A percentile compares a stretch with the other conserved stretches of the same genome.
Conservation (phyloP, 2,329 filamentous ascomycete species). For the Claviceps capensis region DNA sequence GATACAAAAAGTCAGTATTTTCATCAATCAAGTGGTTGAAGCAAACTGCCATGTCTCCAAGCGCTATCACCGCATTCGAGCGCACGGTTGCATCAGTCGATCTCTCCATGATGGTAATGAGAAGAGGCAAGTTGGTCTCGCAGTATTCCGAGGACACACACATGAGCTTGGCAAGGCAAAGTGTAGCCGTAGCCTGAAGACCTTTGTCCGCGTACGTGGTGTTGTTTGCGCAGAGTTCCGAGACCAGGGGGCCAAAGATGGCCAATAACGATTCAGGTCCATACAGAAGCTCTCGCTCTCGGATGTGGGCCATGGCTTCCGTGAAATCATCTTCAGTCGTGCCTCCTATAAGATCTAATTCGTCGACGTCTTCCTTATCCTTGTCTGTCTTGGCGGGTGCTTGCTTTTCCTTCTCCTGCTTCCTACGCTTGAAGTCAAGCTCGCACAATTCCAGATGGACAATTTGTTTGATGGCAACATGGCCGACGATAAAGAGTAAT, state of each 20-base stretch:
- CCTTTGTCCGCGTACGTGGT: constrained; percentile 81
- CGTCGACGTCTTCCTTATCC: constrained; percentile 55
- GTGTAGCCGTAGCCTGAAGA: constrained; percentile 80
- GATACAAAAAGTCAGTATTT: constrained; percentile 96
- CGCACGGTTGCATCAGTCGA: constrained; percentile 85
- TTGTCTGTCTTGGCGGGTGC: constrained; percentile 33
- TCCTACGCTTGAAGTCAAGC: constrained; percentile 91
- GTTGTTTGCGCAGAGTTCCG: constrained; percentile 90
- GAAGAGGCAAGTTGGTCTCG: constrained; percentile 77
- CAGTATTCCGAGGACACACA: constrained; percentile 96
- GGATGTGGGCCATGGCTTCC: constrained; percentile 71
- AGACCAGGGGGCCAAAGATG: constrained; percentile 80
- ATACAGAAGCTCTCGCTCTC: constrained; percentile 71
- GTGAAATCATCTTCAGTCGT: constrained; percentile 92
- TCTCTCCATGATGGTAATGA: constrained; percentile 96
- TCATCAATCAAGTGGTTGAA: constrained; percentile 99
- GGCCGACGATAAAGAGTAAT: constrained; percentile 85
- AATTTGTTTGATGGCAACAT: constrained; percentile 97
- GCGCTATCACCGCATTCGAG: constrained; percentile 89
- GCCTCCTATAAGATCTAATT: constrained; percentile 90
- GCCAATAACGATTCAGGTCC: constrained; percentile 74
- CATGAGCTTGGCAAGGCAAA: constrained; percentile 97
- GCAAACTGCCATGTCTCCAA: constrained; percentile 98
- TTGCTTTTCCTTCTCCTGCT: constrained; percentile 73
- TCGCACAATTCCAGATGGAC: constrained; percentile 97